Percentiles rank a stretch among this genome's conserved stretches.
These are phyloP conservation scores for Gossypium ekmanianum DNA, from an alignment of 345 rosid species.

Conservation along the genomic window DNA sequence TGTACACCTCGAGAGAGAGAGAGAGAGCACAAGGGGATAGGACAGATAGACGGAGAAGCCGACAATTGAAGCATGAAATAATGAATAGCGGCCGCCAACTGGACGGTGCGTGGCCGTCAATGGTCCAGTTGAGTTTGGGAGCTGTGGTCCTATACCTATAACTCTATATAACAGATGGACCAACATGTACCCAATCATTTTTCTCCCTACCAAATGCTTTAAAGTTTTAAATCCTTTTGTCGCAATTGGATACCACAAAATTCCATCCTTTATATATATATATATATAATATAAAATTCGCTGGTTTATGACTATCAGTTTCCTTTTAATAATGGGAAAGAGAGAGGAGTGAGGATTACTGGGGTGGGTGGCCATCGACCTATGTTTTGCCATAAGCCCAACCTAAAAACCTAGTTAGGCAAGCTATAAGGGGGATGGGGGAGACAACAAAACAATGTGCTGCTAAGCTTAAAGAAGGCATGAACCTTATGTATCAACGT, in stretches of 20 bases:
- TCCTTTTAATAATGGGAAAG: not conserved
- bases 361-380: not conserved
- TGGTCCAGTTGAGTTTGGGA: constrained; percentile 19
- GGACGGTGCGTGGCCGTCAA: constrained; percentile 14
- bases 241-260: not conserved
- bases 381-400: not conserved
- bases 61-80: constrained; percentile 19
- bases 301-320: not conserved
- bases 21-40: too few relatives aligned
- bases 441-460: not conserved
- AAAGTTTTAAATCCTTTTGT: not conserved
- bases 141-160: constrained; percentile 20
- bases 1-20: not conserved
- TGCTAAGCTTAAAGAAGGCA: constrained; percentile 3
- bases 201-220: not conserved
- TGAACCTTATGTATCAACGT: not conserved
- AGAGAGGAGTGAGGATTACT: not conserved
- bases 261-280: too few relatives aligned
- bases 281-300: not conserved
- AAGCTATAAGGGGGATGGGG: not conserved
- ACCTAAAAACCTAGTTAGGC: constrained; percentile 1
- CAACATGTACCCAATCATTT: constrained; percentile 4
- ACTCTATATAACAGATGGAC: not conserved
- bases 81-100: constrained; percentile 24
- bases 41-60: constrained; percentile 1